Evolutionary conservation across 768 basidiomycete genomes (phyloP), one percentile per base, ranked within the genome.

Genomic region (Lactifluus echinatus): DNA sequence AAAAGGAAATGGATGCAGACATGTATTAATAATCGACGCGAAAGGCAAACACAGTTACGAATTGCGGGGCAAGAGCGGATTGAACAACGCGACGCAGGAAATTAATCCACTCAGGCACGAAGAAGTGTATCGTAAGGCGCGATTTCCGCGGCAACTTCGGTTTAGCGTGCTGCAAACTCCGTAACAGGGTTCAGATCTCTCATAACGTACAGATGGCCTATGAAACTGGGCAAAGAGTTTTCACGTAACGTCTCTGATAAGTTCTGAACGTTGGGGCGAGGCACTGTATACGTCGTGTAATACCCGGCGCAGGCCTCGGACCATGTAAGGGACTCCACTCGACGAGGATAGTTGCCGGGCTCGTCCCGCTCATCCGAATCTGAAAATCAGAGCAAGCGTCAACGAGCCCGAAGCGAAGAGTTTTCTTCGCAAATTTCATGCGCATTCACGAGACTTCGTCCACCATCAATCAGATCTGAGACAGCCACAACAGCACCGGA

Each of bases 41-140:
- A 46, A 40, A 29, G 6, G 33, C 8, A 23, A 26, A 23, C 34
- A 7, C 19, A 31, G 21, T 49, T 29, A 19, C 26, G 39, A 39
- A 57, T 40, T 57, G 56, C 44, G 56, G 42, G 34, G 56, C 46
- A 49, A 39, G 45, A 55, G 44, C 23, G 46, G 48, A 31, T 39
- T 29, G 14, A 8, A 14, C 28, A 29, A 28, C 19, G 40, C 19
- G 21, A 2, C 48, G 14, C 19, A 21, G 19, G 47, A 23, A 34
- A 33, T 34, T 23, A 40, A 17, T 15, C 4, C 31, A 34, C 33
- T 45, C 37, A 53, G 52, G 52, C 52, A 55, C 54, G 34, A 14
- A 8, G 45, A 37, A 29, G 24, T 24, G 44, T 34, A 42, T 42
- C 42, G 34, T 34, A 29, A 45, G 21, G 36, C 29, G 17, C 17